A percentile compares a stretch with the other conserved stretches of the same genome.
These are phyloP conservation scores for Arthrobotrys conoides DNA, from an alignment of 2,329 filamentous ascomycete genomes.

Conservation along the genomic window DNA sequence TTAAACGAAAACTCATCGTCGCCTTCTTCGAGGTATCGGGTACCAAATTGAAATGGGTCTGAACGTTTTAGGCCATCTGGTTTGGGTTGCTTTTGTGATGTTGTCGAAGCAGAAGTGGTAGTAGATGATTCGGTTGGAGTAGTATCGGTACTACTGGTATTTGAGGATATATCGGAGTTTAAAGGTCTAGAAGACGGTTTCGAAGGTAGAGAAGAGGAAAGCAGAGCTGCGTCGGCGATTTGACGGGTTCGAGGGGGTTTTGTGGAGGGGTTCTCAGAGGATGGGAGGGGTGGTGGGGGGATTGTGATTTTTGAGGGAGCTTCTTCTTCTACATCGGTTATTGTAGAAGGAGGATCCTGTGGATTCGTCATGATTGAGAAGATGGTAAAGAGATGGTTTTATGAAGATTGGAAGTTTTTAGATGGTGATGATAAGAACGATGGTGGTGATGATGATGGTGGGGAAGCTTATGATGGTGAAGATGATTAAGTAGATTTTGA, in stretches of 20 bases:
- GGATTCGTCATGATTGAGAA: neutral
- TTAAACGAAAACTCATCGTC: constrained; percentile 98
- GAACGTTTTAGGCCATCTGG: constrained; percentile 77
- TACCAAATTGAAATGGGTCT: constrained; percentile 96
- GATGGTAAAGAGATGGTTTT: too few relatives aligned
- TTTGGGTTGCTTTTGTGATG: constrained; percentile 33
- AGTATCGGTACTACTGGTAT: too few relatives aligned
- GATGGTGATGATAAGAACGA: neutral
- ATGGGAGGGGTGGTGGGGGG: constrained; percentile 39
- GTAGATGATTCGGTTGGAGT: neutral
- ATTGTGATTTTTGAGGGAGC: constrained; percentile 16
- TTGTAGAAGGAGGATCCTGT: neutral
- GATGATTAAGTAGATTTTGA: too few relatives aligned
- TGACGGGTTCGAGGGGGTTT: constrained; percentile 50
- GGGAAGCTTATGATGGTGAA: too few relatives aligned
- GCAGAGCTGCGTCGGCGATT: constrained; percentile 47
- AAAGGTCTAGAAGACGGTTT: constrained; percentile 42
- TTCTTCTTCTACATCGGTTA: constrained; percentile 11
- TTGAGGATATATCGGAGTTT: too few relatives aligned
- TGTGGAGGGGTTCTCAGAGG: constrained; percentile 46
- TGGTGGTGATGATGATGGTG: neutral
- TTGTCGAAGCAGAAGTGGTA: neutral
- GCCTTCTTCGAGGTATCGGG: constrained; percentile 76
- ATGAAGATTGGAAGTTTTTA: too few relatives aligned
- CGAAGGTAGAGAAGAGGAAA: constrained; percentile 48